Base-by-base conservation (phyloP, 2,329 filamentous ascomycete genomes). In the Pseudopithomyces chartarum region DNA sequence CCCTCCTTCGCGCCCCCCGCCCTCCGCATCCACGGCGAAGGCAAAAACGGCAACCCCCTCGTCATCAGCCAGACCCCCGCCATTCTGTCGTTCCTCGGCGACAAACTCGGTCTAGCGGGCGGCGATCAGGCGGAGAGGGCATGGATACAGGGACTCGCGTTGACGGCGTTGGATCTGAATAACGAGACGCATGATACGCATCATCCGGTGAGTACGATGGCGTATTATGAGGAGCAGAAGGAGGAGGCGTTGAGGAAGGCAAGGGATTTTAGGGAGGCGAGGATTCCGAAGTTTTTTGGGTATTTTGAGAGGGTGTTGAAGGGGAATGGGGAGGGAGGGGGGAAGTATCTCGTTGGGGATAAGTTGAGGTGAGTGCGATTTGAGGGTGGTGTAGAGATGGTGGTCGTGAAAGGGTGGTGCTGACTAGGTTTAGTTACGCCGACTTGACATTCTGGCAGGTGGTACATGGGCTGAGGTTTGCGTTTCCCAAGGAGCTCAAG, bases 221-320 rank as follows among this genome's bases (percentile, higher is more conserved):
- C 83, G 4, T 89, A 87, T 71, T 94, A 92, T 66, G 89, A 92
- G 67, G 88, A 92, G 23, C 90, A 94, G 75, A 91, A 88, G 71
- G 78, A 81, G 0, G 90, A 91, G 70, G 81, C 86, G 15, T 76
- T 86, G 67, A 80, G 79, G 56, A 84, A 81, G 59, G 81, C 84
- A 8, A 78, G 78, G 40, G 81, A 87, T 54, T 91, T 87, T 56
- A 78, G 87, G 8, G 76, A 82, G 52, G 82, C 79, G 42, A 80
- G 90, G 1, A 78, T 93, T 32, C 90, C 90, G 17, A 92, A 91
- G 76, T 92, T 87, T 68, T 74, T 93, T 20, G 81, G 76, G 1
- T 92, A 90, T 73, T 90, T 91, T 62, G 85, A 92, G 78, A 79
- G 87, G 1, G 83, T 89, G 17, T 70, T 94, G 5, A 77, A 79